Evolutionary conservation across 495 filamentous ascomycete species (phyloP).

Genomic region (Penicillium subrubescens): DNA sequence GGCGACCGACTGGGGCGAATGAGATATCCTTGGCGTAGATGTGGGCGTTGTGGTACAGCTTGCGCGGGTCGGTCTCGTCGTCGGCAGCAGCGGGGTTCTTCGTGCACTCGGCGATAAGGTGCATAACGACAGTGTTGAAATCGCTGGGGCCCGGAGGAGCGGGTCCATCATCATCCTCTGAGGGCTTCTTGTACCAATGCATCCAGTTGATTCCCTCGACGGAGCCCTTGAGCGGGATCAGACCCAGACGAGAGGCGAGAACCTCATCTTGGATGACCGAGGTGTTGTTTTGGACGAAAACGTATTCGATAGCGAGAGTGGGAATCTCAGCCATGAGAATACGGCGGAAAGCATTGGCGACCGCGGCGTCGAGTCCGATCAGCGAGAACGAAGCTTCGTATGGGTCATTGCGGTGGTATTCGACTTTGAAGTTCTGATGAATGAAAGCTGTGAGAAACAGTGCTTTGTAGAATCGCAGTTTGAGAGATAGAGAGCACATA

Average conservation of each 20-base stretch:
- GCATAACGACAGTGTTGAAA: conserved; percentile 77
- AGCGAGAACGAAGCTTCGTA: conserved; percentile 84
- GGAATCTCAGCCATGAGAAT: conserved; percentile 96
- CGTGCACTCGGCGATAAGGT: conserved; percentile 73
- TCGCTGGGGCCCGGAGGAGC: conserved; percentile 57
- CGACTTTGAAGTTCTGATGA: conserved; percentile 63
- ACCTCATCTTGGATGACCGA: conserved; percentile 98
- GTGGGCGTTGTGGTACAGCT: conserved; percentile 80
- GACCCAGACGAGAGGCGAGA: conserved; percentile 81
- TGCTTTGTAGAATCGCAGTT: neutral
- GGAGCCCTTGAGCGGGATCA: conserved; percentile 83
- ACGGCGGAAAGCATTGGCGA: conserved; percentile 97
- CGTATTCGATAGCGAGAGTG: conserved; percentile 87
- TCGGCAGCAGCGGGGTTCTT: conserved; percentile 68
- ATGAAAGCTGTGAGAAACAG: conserved; percentile 16
- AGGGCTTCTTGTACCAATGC: conserved; percentile 68
- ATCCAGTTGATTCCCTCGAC: conserved; percentile 75
- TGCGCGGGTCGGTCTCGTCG: conserved; percentile 75
- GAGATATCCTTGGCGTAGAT: conserved; percentile 83
- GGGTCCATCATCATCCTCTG: conserved; percentile 55
- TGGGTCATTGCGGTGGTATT: conserved; percentile 79
- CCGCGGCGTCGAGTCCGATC: conserved; percentile 84
- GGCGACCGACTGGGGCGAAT: conserved; percentile 74
- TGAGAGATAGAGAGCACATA: conserved; percentile 25
- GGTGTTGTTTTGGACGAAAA: conserved; percentile 93